These are phyloP conservation scores for Pichia nakasei DNA, from an alignment of 805 yeast genomes.

Conservation along the genomic window DNA sequence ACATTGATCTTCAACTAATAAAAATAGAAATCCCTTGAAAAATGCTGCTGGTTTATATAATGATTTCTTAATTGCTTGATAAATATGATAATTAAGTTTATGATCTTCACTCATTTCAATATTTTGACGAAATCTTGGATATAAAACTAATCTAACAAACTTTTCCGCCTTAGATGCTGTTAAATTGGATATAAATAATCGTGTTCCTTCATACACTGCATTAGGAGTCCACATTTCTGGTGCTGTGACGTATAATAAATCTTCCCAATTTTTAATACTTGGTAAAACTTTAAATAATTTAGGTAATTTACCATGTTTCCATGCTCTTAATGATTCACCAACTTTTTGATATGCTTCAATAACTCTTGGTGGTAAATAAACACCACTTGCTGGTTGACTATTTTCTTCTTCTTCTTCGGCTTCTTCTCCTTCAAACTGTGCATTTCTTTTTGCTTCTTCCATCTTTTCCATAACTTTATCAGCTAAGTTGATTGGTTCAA, in stretches of 20 bases:
- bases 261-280: conserved; percentile 90
- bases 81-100: conserved; percentile 82
- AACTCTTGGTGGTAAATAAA: conserved; percentile 89
- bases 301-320: conserved; percentile 96
- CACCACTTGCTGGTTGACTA: conserved; percentile 54
- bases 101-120: conserved; percentile 71
- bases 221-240: conserved; percentile 95
- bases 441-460: conserved; percentile 45
- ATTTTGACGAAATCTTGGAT: conserved; percentile 62
- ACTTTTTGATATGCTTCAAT: conserved; percentile 90
- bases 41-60: conserved; percentile 96
- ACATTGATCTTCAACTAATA: conserved; percentile 82
- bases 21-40: conserved; percentile 92
- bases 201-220: conserved; percentile 90
- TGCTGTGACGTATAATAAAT: conserved; percentile 82
- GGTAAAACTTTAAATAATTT: conserved; percentile 93
- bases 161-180: conserved; percentile 82
- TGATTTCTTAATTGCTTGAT: conserved; percentile 85
- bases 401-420: conserved; percentile 15
- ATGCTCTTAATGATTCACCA: conserved; percentile 76
- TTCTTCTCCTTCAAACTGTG: conserved; percentile 15
- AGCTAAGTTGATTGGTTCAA: conserved; percentile 61
- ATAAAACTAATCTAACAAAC: conserved; percentile 58
- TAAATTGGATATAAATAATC: conserved; percentile 84
- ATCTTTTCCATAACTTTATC: conserved; percentile 91